phyloP scores from a whole-genome alignment of 2,329 filamentous ascomycete species.

The Nothophaeocryptopus gaeumannii region DNA sequence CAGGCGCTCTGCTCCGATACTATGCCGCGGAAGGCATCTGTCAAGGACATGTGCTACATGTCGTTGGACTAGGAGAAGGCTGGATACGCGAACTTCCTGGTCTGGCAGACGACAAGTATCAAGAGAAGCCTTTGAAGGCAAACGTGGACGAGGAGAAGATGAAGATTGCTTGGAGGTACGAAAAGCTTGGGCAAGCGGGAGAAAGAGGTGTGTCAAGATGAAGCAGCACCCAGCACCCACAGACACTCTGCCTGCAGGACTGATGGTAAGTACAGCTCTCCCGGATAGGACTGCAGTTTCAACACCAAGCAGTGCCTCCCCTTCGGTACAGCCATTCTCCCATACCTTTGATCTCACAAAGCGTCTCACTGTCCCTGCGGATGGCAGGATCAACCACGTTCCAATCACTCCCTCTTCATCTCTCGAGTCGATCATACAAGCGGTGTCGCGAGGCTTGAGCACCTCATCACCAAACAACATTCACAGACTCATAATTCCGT shows the following conservation, averaged over 20 bases:
- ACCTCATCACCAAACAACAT: constrained; percentile 59
- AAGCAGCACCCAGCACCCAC: constrained; percentile 11
- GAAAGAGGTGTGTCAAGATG: constrained; percentile 57
- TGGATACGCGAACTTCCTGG: constrained; percentile 86
- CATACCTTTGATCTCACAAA: constrained; percentile 55
- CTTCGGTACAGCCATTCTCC: constrained; percentile 41
- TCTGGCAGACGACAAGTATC: constrained; percentile 46
- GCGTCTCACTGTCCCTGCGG: constrained; percentile 43
- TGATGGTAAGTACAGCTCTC: constrained; percentile 31
- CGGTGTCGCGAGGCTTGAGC: constrained; percentile 56
- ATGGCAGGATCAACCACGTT: constrained; percentile 44
- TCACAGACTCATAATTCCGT: constrained; percentile 82
- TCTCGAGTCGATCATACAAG: constrained; percentile 63
- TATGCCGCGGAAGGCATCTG: constrained; percentile 91
- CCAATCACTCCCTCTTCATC: constrained; percentile 64
- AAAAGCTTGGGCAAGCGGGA: constrained; percentile 71
- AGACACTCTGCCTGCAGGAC: constrained; percentile 4
- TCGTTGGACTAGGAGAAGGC: constrained; percentile 72
- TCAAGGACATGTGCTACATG: constrained; percentile 84
- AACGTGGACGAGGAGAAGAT: constrained; percentile 66
- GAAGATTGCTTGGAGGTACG: constrained; percentile 99
- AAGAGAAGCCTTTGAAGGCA: constrained; percentile 40
- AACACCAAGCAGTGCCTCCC: constrained; percentile 6
- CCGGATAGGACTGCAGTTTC: constrained; percentile 25
- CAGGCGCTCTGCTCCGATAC: constrained; percentile 76